These are phyloP conservation scores for Grammothele lineata DNA, from an alignment of 768 basidiomycete genomes.

Conservation along the genomic window DNA sequence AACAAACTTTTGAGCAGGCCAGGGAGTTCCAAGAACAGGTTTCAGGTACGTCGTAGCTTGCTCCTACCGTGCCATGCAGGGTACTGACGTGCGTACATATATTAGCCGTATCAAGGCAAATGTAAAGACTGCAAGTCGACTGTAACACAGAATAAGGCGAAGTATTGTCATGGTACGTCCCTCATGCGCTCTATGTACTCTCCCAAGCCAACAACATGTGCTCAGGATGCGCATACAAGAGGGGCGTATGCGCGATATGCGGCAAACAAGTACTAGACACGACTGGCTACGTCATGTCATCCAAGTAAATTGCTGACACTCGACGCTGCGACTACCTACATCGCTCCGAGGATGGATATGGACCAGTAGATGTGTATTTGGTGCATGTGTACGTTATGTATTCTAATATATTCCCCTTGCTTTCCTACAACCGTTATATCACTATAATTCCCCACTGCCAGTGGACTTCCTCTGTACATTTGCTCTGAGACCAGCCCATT, in stretches of 20 bases:
- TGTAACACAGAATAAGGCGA: slow-evolving; percentile 81
- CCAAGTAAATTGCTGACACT: no score
- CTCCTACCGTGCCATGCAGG: slow-evolving; percentile 3
- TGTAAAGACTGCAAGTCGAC: slow-evolving; percentile 87
- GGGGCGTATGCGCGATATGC: slow-evolving; percentile 83
- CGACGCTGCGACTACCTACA: no score
- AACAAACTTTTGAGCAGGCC: slow-evolving; percentile 76
- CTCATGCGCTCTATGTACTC: neutral
- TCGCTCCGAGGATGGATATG: slow-evolving; percentile 1
- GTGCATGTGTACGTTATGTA: slow-evolving; percentile 12
- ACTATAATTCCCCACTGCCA: no score
- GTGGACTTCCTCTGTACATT: no score
- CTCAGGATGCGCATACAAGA: slow-evolving; percentile 83
- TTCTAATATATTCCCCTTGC: neutral
- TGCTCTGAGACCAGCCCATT: no score
- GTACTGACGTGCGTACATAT: slow-evolving; percentile 9
- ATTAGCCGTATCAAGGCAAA: slow-evolving; percentile 78
- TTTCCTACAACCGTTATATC: neutral
- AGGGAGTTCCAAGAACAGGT: slow-evolving; percentile 70
- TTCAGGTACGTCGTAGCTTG: slow-evolving; percentile 48
- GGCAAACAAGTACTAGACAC: slow-evolving; percentile 86
- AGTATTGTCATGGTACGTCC: slow-evolving; percentile 80
- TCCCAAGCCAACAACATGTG: neutral
- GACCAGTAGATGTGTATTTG: slow-evolving; percentile 14
- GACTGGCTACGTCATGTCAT: slow-evolving; percentile 79